These are phyloP conservation scores for Claviceps lovelessii DNA, from an alignment of 2,329 filamentous ascomycete genomes.

Conservation along the genomic window DNA sequence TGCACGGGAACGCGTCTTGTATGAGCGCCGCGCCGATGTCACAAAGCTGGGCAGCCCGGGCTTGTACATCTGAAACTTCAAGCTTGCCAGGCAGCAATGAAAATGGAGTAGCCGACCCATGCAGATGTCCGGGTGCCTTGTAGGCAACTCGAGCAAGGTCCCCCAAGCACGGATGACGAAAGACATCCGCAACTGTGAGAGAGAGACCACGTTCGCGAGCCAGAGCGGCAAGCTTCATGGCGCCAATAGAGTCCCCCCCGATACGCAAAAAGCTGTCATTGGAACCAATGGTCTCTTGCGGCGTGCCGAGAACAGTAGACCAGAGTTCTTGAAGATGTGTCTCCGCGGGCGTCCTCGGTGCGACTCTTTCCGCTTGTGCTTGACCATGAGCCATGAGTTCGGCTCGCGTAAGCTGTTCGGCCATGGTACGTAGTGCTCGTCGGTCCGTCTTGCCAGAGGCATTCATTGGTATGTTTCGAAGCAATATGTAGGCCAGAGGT, in stretches of 20 bases:
- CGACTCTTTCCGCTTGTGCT: neutral
- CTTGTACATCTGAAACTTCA: neutral
- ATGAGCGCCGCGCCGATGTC: neutral
- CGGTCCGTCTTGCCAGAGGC: conserved; percentile 11
- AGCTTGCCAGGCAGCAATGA: neutral
- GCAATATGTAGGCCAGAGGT: conserved; percentile 6
- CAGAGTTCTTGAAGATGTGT: conserved; percentile 5
- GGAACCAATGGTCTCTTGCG: conserved; percentile 2
- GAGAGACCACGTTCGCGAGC: conserved; percentile 19
- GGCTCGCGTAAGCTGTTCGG: conserved; percentile 3
- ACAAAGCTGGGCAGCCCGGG: neutral
- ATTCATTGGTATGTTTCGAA: conserved; percentile 7
- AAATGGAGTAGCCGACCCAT: neutral
- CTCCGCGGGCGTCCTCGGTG: neutral
- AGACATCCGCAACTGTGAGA: conserved; percentile 26
- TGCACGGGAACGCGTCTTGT: conserved; percentile 3
- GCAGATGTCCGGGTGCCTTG: neutral
- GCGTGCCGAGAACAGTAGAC: conserved; percentile 4
- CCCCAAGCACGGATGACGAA: conserved; percentile 10
- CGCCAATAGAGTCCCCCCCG: conserved; percentile 6
- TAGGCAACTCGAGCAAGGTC: neutral
- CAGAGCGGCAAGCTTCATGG: conserved; percentile 23
- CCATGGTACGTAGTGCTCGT: conserved; percentile 3
- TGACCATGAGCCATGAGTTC: conserved; percentile 1
- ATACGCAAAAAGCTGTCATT: conserved; percentile 5